phyloP scores from a whole-genome alignment of 2,329 filamentous ascomycete species.

The Grosmannia huntii region DNA sequence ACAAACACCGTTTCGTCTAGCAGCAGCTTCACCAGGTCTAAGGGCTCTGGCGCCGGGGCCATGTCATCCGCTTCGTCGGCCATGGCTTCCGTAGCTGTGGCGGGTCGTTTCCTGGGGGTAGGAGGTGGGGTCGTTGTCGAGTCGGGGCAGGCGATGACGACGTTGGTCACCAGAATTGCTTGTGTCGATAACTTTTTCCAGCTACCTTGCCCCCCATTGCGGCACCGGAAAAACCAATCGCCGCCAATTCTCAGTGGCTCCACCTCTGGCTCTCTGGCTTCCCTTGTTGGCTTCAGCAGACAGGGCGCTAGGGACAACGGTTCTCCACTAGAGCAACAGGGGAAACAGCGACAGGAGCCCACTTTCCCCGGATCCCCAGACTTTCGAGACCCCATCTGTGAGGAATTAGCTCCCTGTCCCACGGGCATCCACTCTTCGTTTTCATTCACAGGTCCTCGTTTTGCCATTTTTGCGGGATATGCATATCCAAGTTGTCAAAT shows the following conservation, averaged over 20 bases:
- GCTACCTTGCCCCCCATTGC: neutral
- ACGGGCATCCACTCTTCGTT: neutral
- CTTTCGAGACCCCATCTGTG: neutral
- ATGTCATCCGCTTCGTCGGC: slow-evolving; percentile 68
- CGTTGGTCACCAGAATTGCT: neutral
- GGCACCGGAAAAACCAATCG: neutral
- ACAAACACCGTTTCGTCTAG: slow-evolving; percentile 96
- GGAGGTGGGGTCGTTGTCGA: neutral
- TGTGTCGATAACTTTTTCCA: neutral
- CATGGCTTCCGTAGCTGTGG: slow-evolving; percentile 36
- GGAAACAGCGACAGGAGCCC: neutral
- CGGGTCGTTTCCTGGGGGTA: neutral
- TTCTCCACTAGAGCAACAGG: neutral
- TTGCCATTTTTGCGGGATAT: neutral
- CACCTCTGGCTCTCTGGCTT: neutral
- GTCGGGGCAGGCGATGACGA: neutral
- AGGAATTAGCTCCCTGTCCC: neutral
- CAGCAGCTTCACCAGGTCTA: slow-evolving; percentile 88
- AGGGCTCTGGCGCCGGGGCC: slow-evolving; percentile 70
- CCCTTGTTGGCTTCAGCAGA: neutral
- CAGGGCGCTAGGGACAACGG: neutral
- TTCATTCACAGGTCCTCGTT: neutral
- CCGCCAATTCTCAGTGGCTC: neutral
- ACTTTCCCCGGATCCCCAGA: slow-evolving; percentile 2
- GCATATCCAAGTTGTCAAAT: neutral